These are phyloP conservation scores for Saturnispora serradocipensis DNA, from an alignment of 805 yeast species.

Conservation along the genomic window DNA sequence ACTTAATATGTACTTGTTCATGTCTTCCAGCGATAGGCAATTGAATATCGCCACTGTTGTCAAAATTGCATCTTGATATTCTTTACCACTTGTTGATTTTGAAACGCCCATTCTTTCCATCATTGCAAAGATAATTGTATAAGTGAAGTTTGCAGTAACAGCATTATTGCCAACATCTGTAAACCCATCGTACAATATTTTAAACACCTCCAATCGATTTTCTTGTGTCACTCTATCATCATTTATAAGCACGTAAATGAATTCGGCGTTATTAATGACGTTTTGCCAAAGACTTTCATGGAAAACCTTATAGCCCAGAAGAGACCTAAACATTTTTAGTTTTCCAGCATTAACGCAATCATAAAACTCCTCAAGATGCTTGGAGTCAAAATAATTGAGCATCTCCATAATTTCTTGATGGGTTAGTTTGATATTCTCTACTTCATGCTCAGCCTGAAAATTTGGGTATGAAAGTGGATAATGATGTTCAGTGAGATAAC, in stretches of 20 bases:
- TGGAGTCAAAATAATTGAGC: not conserved
- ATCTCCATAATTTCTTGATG: not conserved
- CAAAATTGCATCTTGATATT: not conserved
- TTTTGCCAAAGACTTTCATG: constrained; percentile 2
- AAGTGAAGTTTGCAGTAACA: not conserved
- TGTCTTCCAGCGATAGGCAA: not conserved
- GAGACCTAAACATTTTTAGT: constrained; percentile 2
- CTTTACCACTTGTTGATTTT: not conserved
- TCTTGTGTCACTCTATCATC: not conserved
- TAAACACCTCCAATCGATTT: not conserved
- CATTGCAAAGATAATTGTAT: not conserved
- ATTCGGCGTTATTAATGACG: constrained; percentile 2
- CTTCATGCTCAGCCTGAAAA: not conserved
- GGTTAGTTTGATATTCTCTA: not conserved
- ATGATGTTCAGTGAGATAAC: not conserved
- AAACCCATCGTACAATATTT: not conserved
- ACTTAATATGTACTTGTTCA: not conserved
- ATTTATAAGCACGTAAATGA: not conserved
- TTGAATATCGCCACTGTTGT: not conserved
- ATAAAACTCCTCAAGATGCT: not conserved
- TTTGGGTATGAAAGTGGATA: not conserved
- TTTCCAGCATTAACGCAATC: not conserved
- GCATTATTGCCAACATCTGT: not conserved
- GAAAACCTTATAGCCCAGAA: not conserved
- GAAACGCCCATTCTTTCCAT: not conserved